A percentile compares a stretch with the other conserved stretches of the same genome.
These are phyloP conservation scores for Corynespora cassiicola DNA, from an alignment of 2,329 filamentous ascomycete genomes.

Conservation along the genomic window DNA sequence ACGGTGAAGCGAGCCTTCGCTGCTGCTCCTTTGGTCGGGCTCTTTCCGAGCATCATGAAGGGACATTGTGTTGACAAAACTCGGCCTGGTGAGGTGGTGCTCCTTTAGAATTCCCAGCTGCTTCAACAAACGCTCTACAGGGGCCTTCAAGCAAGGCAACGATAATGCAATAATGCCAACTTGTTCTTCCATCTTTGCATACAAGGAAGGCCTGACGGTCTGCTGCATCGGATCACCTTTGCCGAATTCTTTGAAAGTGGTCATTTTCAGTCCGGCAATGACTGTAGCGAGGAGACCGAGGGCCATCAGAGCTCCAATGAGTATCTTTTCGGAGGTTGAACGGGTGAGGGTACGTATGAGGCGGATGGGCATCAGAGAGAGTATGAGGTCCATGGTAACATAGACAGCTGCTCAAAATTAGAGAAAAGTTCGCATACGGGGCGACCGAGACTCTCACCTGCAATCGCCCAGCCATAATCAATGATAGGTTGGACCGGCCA, in stretches of 20 bases:
- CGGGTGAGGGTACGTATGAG: slow-evolving; percentile 29
- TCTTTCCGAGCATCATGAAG: slow-evolving; percentile 9
- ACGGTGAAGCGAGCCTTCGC: slow-evolving; percentile 6
- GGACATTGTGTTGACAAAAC: slow-evolving; percentile 23
- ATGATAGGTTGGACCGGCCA: slow-evolving; percentile 27
- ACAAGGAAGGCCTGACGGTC: slow-evolving; percentile 28
- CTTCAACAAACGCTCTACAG: slow-evolving; percentile 24
- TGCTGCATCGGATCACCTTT: slow-evolving; percentile 32
- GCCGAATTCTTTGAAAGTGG: slow-evolving; percentile 26
- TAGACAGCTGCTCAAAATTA: slow-evolving; percentile 22
- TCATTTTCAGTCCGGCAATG: slow-evolving; percentile 30
- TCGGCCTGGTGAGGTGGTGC: slow-evolving; percentile 22
- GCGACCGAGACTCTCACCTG: slow-evolving; percentile 17
- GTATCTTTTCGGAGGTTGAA: slow-evolving; percentile 26
- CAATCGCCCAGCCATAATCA: slow-evolving; percentile 29
- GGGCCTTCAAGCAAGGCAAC: slow-evolving; percentile 29
- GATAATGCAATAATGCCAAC: slow-evolving; percentile 36
- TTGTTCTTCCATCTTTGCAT: slow-evolving; percentile 33
- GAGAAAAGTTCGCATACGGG: not conserved
- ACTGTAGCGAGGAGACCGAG: slow-evolving; percentile 31
- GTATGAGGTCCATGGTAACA: slow-evolving; percentile 30
- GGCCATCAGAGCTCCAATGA: slow-evolving; percentile 29
- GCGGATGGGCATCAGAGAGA: slow-evolving; percentile 32
- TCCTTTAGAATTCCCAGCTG: slow-evolving; percentile 24
- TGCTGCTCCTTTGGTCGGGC: slow-evolving; percentile 10